Conservation (phyloP, 371 early-diverging fungal species). For the Furculomyces boomerangus region DNA sequence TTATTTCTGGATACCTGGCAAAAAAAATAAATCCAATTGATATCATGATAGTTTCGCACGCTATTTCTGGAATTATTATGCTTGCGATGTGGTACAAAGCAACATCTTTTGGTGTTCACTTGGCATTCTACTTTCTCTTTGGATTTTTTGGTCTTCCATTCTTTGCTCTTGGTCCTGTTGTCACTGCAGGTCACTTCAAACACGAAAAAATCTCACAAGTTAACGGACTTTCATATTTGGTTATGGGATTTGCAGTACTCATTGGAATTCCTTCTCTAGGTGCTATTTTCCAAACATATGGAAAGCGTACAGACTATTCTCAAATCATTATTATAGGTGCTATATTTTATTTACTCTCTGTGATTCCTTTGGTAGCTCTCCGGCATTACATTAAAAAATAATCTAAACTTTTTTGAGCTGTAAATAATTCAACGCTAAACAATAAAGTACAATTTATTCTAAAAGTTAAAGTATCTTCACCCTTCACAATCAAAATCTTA, state of each 20-base stretch:
- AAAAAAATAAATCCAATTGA: slow-evolving; percentile 39
- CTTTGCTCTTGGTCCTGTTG: not conserved
- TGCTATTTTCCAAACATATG: not conserved
- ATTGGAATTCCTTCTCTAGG: not conserved
- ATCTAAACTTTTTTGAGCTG: too few relatives aligned
- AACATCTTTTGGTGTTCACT: not conserved
- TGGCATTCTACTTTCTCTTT: not conserved
- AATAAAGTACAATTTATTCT: too few relatives aligned
- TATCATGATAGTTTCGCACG: slow-evolving; percentile 17
- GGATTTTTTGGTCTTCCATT: not conserved
- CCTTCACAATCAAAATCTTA: too few relatives aligned
- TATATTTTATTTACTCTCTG: not conserved
- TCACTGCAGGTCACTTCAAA: not conserved
- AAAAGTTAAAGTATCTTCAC: too few relatives aligned
- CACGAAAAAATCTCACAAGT: not conserved
- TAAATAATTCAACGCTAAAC: too few relatives aligned
- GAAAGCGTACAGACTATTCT: not conserved
- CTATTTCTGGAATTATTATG: not conserved
- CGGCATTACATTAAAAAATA: not conserved
- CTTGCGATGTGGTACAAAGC: not conserved
- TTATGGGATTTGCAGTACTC: not conserved
- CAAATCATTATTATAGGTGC: not conserved
- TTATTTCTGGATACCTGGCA: slow-evolving; percentile 6
- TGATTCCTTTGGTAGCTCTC: not conserved
- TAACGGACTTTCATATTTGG: not conserved